phyloP scores from a whole-genome alignment of 306 rosid genomes.

The Quercus wislizeni region DNA sequence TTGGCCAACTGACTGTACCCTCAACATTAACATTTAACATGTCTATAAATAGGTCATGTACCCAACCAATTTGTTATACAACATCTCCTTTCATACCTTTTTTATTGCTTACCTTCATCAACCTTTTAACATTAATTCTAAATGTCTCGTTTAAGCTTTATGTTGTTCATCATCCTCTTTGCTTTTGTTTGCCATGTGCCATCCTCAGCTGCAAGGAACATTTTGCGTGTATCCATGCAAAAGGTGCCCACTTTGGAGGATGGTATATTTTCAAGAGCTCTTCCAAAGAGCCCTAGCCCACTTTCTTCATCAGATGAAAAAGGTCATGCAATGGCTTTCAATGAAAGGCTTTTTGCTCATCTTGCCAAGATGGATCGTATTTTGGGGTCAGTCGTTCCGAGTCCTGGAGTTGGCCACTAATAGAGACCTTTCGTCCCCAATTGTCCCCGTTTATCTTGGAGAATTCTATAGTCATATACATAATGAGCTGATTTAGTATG shows the following conservation, averaged over 20 bases:
- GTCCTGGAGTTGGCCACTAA: constrained; percentile 28
- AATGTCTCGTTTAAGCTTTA: constrained; percentile 27
- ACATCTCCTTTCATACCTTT: background rate
- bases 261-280: background rate
- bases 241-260: constrained; percentile 10
- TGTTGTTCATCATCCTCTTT: constrained; percentile 25
- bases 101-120: constrained; percentile 10
- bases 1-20: constrained; percentile 15
- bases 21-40: background rate
- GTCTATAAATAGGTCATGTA: constrained; percentile 28
- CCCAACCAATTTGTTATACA: background rate
- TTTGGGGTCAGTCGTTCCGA: constrained; percentile 10
- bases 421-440: background rate
- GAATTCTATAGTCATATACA: background rate
- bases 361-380: background rate
- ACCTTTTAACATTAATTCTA: background rate
- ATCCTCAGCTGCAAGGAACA: constrained; percentile 28
- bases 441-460: background rate
- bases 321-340: background rate
- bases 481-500: background rate
- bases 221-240: constrained; percentile 18
- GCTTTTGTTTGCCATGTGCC: constrained; percentile 8
- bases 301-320: background rate
- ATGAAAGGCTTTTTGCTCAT: background rate
- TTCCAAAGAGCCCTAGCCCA: background rate